Evolutionary conservation across 495 filamentous ascomycete species (phyloP).

Genomic region (Staphylotrichum longicolle): DNA sequence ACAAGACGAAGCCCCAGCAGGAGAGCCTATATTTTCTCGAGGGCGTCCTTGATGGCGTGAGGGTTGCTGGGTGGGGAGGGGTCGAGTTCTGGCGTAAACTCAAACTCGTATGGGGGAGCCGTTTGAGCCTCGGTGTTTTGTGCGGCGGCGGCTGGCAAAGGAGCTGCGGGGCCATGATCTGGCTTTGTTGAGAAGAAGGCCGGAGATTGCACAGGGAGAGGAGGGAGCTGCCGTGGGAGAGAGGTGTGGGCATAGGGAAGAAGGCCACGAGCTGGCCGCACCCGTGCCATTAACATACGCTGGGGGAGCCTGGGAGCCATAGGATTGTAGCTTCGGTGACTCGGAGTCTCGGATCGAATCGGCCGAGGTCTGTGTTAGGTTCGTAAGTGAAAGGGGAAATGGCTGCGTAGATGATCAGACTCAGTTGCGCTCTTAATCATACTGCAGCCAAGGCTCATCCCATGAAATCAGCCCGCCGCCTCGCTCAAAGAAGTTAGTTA

Average conservation of each 20-base stretch:
- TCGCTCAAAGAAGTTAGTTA: too few species aligned
- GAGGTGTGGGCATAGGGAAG: not conserved
- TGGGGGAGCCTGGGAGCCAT: not conserved
- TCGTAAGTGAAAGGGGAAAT: not conserved
- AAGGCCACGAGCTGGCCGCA: not conserved
- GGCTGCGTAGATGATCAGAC: too few species aligned
- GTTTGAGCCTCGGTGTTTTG: not conserved
- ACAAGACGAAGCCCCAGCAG: not conserved
- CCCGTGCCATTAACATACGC: not conserved
- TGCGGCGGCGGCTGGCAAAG: not conserved
- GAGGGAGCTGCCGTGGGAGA: not conserved
- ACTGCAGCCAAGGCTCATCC: too few species aligned
- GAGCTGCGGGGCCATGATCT: not conserved
- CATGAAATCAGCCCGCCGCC: too few species aligned
- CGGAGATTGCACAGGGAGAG: not conserved
- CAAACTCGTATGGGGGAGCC: not conserved
- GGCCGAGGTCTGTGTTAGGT: not conserved
- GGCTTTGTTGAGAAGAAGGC: constrained; percentile 7
- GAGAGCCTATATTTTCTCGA: not conserved
- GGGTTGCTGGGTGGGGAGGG: not conserved
- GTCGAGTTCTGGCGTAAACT: not conserved
- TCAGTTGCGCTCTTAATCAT: too few species aligned
- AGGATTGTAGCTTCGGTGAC: not conserved
- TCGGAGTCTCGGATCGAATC: not conserved
- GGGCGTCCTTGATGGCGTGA: not conserved